Evolutionary conservation across 306 rosid genomes (phyloP), one percentile per base, ranked within the genome.

Genomic region (Clitoria ternatea): DNA sequence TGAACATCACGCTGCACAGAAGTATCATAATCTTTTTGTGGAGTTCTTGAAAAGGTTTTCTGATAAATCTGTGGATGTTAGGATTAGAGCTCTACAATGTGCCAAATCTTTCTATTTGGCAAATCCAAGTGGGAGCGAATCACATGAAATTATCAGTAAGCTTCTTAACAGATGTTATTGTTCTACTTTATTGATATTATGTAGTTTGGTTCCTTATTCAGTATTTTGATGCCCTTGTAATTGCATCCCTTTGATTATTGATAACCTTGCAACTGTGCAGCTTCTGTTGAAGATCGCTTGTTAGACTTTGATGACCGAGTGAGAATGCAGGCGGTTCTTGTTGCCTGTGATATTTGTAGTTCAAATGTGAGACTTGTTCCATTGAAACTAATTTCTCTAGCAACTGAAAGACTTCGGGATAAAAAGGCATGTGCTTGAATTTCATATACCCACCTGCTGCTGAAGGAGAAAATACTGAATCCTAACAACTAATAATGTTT

Each of bases 31-130:
- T 42, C 92, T 94, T 79, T 94, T 90, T 71, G 50, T 44, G 52
- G 96, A 89, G 84, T 94, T 94, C 74, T 69, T 89, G 84, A 86
- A 83, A 77, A 90, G 97, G 77, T 94, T 94, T 77, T 87, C 86
- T 48, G 98, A 94, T 79, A 91, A 80, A 70, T 89, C 97, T 83
- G 88, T 72, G 70, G 98, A 94, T 72, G 97, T 94, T 65, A 85
- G 97, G 84, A 76, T 85, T 63, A 77, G 83, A 69, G 96, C 98
- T 67, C 82, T 94, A 60, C 91, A 85, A 56, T 90, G 97, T 61
- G 92, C 92, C 50, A 87, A 82, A 82, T 73, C 79, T 70, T 74
- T 90, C 70, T 90, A 85, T 79, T 23, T 48, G 66, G 83, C 82
- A 14, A 87, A 80, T 79, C 88, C 92, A 9, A 70, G 52, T 53